Evolutionary conservation across 164 flowering plant genomes (phyloP).

Genomic region (Vitis riparia): DNA sequence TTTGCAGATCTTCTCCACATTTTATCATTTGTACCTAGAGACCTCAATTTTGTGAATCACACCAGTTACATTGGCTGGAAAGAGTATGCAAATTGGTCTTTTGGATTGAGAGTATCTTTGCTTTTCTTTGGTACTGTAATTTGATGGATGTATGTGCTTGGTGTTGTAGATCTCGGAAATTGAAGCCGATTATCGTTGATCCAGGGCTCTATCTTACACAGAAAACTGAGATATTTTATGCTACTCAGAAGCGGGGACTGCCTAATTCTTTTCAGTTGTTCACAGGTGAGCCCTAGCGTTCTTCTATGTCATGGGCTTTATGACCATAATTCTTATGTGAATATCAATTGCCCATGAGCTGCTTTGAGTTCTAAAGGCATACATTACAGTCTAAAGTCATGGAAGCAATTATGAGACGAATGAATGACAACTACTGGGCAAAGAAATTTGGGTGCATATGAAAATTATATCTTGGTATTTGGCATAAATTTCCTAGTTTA

Average conservation of each 20-base stretch:
- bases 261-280: conserved; percentile 77
- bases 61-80: conserved; percentile 85
- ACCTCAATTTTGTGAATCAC: conserved; percentile 84
- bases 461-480: too few relatives aligned
- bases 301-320: not conserved
- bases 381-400: too few relatives aligned
- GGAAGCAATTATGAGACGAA: too few relatives aligned
- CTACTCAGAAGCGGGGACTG: conserved; percentile 70
- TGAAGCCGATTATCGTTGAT: conserved; percentile 82
- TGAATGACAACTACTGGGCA: too few relatives aligned
- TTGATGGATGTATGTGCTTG: not conserved
- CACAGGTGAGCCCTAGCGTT: conserved; percentile 52
- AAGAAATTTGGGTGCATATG: too few relatives aligned
- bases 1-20: conserved; percentile 88
- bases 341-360: not conserved
- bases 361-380: not conserved
- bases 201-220: conserved; percentile 76
- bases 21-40: conserved; percentile 74
- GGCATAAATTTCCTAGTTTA: too few relatives aligned
- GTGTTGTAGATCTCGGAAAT: conserved; percentile 49
- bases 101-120: not conserved
- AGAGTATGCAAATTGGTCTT: conserved; percentile 55
- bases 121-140: too few relatives aligned
- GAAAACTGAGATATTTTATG: conserved; percentile 62
- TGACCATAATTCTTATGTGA: too few relatives aligned